Percentiles rank a stretch among this genome's conserved stretches.
Evolutionary conservation across 2,329 filamentous ascomycete genomes (phyloP).

Genomic region (Emmonsia crescens): DNA sequence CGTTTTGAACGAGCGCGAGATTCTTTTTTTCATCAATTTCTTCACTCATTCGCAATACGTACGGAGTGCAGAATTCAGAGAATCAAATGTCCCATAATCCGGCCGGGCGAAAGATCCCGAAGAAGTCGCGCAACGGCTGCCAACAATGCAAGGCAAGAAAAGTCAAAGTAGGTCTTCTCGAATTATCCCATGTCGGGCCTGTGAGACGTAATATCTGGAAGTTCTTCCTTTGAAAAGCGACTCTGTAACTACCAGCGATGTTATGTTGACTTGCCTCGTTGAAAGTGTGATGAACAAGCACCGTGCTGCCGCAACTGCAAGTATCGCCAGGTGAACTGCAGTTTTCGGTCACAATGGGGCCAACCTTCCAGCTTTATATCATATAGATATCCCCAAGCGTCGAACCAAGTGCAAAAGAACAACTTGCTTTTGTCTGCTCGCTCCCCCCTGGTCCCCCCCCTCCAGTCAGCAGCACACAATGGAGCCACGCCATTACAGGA

Average conservation of each 20-base stretch:
- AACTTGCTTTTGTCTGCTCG: not conserved
- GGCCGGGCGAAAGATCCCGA: not conserved
- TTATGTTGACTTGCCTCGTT: not conserved
- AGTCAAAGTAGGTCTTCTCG: conserved; percentile 9
- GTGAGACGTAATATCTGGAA: not conserved
- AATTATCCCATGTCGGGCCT: not conserved
- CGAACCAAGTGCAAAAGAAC: not conserved
- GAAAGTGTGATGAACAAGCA: conserved; percentile 13
- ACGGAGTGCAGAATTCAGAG: not conserved
- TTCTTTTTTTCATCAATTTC: not conserved
- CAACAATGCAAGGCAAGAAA: conserved; percentile 12
- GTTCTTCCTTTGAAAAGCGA: not conserved
- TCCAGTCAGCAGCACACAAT: not conserved
- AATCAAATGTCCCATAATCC: not conserved
- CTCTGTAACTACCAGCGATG: not conserved
- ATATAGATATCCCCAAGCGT: not conserved
- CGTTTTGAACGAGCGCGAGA: not conserved
- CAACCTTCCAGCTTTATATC: not conserved
- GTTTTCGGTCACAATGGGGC: conserved; percentile 5
- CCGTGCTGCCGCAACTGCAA: conserved; percentile 12
- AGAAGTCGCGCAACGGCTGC: conserved; percentile 12
- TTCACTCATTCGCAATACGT: not conserved
- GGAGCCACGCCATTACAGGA: conserved; percentile 1
- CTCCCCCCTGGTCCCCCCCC: not conserved
- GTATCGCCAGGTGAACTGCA: conserved; percentile 7